These are phyloP conservation scores for Trametes polyzona DNA, from an alignment of 1,284 basidiomycete genomes.

Conservation along the genomic window DNA sequence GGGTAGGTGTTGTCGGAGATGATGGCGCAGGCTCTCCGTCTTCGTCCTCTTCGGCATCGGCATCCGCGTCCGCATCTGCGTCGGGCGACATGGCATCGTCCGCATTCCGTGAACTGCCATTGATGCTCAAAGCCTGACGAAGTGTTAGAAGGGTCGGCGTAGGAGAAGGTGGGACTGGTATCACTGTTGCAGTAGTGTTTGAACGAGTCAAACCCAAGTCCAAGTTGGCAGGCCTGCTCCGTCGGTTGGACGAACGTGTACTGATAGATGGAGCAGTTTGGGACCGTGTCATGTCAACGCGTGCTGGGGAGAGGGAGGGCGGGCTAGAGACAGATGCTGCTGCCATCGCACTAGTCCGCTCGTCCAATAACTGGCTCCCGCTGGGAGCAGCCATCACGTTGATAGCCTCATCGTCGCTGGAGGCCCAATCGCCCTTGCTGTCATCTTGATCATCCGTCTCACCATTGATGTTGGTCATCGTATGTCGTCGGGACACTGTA, in stretches of 20 bases:
- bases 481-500: constrained; percentile 38
- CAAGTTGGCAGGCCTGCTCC: constrained; percentile 65
- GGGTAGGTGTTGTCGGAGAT: constrained; percentile 40
- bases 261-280: constrained; percentile 32
- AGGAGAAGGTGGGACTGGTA: constrained; percentile 56
- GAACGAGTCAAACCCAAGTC: constrained; percentile 56
- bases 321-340: constrained; percentile 38
- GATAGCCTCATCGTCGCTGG: constrained; percentile 83
- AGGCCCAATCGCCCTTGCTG: constrained; percentile 66
- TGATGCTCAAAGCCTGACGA: constrained; percentile 53
- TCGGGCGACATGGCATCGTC: constrained; percentile 35
- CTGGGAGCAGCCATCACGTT: constrained; percentile 77
- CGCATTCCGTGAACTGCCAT: constrained; percentile 38
- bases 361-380: constrained; percentile 78
- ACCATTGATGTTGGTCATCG: constrained; percentile 32
- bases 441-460: constrained; percentile 45
- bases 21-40: constrained; percentile 46
- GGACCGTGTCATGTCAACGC: constrained; percentile 35
- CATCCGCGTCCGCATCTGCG: constrained; percentile 44
- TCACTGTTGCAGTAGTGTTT: constrained; percentile 39
- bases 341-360: constrained; percentile 69
- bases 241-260: constrained; percentile 39
- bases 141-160: constrained; percentile 66
- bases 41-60: constrained; percentile 65
- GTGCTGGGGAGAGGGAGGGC: constrained; percentile 12